A percentile compares a stretch with the other conserved stretches of the same genome.
phyloP scores from a whole-genome alignment of 768 basidiomycete species.

The Boletus tomentosulus region DNA sequence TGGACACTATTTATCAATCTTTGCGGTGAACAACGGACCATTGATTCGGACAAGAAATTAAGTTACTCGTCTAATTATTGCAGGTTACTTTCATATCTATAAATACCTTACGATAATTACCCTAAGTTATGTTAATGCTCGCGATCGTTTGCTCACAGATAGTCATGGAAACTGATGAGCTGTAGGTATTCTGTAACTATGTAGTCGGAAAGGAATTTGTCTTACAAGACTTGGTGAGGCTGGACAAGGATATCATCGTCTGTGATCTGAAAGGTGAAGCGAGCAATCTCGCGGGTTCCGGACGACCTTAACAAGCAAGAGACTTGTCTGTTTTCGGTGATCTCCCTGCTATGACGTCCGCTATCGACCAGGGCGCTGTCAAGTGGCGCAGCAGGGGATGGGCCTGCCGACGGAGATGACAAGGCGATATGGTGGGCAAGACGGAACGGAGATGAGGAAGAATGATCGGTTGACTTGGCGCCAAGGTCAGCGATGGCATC shows the following conservation, averaged over 20 bases:
- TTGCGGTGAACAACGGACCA: slow-evolving; percentile 12
- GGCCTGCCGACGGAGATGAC: slow-evolving; percentile 19
- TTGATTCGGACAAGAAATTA: slow-evolving; percentile 2
- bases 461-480: slow-evolving; percentile 14
- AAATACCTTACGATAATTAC: slow-evolving; percentile 11
- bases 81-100: slow-evolving; percentile 6
- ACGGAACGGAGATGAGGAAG: slow-evolving; percentile 24
- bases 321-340: slow-evolving; percentile 17
- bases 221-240: background rate
- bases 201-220: background rate
- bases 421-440: slow-evolving; percentile 41
- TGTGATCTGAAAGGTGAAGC: slow-evolving; percentile 25
- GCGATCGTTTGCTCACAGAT: background rate
- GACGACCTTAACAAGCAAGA: slow-evolving; percentile 30
- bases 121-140: slow-evolving; percentile 14
- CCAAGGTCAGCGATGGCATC: slow-evolving; percentile 11
- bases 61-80: slow-evolving; percentile 18
- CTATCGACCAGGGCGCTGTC: slow-evolving; percentile 16
- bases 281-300: slow-evolving; percentile 10
- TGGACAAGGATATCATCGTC: slow-evolving; percentile 15
- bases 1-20: slow-evolving; percentile 54
- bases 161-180: slow-evolving; percentile 1
- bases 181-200: background rate
- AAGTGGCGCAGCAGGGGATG: slow-evolving; percentile 10
- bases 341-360: slow-evolving; percentile 17